These are phyloP conservation scores for Zalaria obscura DNA, from an alignment of 2,329 filamentous ascomycete species.

Conservation along the genomic window DNA sequence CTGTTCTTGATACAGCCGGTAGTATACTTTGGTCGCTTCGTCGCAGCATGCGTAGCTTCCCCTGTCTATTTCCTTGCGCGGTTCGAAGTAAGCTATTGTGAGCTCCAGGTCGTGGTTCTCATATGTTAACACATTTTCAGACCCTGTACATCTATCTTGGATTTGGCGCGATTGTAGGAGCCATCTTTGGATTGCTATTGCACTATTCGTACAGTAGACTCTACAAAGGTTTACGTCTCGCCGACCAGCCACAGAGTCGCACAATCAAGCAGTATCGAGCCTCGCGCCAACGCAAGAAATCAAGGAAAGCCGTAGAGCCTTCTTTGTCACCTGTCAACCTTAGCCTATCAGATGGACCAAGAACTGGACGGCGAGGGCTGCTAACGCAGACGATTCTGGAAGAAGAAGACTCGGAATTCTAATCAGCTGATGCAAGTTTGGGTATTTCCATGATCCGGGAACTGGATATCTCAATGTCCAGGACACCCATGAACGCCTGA, in stretches of 20 bases:
- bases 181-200: conserved; percentile 45
- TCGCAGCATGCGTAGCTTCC: conserved; percentile 27
- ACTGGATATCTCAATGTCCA: too few species aligned
- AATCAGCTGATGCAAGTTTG: conserved; percentile 6
- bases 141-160: conserved; percentile 45
- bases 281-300: conserved; percentile 9
- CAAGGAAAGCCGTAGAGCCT: conserved; percentile 8
- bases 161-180: conserved; percentile 53
- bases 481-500: too few species aligned
- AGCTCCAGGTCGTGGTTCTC: neutral
- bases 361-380: conserved; percentile 32
- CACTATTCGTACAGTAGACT: conserved; percentile 42
- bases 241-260: conserved; percentile 4
- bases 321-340: conserved; percentile 9
- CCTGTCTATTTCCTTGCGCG: conserved; percentile 37
- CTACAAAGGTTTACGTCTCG: conserved; percentile 11
- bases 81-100: conserved; percentile 35
- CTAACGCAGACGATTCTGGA: conserved; percentile 56
- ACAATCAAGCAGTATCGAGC: conserved; percentile 18
- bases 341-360: conserved; percentile 14
- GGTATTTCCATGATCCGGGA: neutral
- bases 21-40: conserved; percentile 28
- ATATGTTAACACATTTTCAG: conserved; percentile 16
- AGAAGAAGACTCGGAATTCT: conserved; percentile 47
- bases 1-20: conserved; percentile 37